A percentile compares a stretch with the other conserved stretches of the same genome.
Evolutionary conservation across 306 rosid species (phyloP).

Genomic region (Aeschynomene evenia): DNA sequence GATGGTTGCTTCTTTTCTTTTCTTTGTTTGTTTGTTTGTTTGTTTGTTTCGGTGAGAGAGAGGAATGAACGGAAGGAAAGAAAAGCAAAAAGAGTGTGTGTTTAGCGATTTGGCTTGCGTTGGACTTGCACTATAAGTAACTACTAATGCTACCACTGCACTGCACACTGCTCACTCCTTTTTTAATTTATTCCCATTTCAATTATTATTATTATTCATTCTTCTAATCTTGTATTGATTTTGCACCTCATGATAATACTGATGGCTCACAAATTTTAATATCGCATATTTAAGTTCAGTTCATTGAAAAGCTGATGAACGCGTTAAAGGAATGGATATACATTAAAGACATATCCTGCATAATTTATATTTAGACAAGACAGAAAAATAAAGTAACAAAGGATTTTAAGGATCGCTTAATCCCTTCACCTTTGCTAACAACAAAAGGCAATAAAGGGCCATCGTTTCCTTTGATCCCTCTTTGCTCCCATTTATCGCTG

Average conservation of each 20-base stretch:
- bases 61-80: neutral
- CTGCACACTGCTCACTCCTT: neutral
- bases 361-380: neutral
- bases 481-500: neutral
- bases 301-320: neutral
- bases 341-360: neutral
- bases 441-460: neutral
- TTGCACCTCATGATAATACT: too few species aligned
- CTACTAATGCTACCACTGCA: neutral
- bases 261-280: too few species aligned
- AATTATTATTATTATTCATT: neutral
- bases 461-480: neutral
- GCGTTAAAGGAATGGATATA: neutral
- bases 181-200: neutral
- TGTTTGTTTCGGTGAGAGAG: neutral
- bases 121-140: constrained; percentile 24
- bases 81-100: neutral
- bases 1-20: neutral
- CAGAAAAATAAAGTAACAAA: neutral
- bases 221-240: too few species aligned
- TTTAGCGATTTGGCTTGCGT: neutral
- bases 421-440: neutral
- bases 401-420: too few species aligned
- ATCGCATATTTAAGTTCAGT: too few species aligned
- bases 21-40: neutral